A percentile compares a stretch with the other conserved stretches of the same genome.
phyloP scores from a whole-genome alignment of 1,139 yeast species.

The Sugiyamaella grinbergsii region DNA sequence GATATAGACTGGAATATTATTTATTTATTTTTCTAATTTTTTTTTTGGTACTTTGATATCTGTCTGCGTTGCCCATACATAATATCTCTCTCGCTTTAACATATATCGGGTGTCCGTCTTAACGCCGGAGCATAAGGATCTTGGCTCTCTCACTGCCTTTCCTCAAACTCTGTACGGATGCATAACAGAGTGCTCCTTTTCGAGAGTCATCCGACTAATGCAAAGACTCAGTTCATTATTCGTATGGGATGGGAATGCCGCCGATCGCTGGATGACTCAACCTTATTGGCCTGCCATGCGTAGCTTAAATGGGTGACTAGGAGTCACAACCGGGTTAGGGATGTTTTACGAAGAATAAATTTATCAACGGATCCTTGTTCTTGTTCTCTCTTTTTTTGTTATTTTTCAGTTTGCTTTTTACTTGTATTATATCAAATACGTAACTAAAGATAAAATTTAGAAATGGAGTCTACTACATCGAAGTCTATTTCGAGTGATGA shows the following conservation, averaged over 20 bases:
- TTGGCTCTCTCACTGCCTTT: too few relatives aligned
- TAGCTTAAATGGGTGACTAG: slow-evolving; percentile 5
- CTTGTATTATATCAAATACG: background rate
- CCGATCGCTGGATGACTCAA: slow-evolving; percentile 15
- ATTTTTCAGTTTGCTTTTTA: background rate
- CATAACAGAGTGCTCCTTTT: background rate
- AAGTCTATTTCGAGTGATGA: slow-evolving; percentile 13
- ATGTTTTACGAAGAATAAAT: background rate
- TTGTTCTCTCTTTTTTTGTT: background rate
- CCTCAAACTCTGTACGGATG: background rate
- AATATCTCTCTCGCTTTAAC: too few relatives aligned
- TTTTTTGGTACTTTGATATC: background rate
- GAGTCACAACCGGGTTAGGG: slow-evolving; percentile 13
- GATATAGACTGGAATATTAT: background rate
- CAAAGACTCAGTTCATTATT: too few relatives aligned
- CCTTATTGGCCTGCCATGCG: too few relatives aligned
- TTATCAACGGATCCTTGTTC: background rate
- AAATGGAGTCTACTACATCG: slow-evolving; percentile 5
- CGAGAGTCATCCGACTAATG: too few relatives aligned
- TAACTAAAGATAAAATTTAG: background rate
- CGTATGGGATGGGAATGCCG: slow-evolving; percentile 6
- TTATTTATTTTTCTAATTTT: slow-evolving; percentile 1
- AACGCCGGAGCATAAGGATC: too few relatives aligned
- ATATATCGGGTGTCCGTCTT: too few relatives aligned
- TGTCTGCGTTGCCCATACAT: background rate